Base-by-base conservation (phyloP, 2,329 filamentous ascomycete genomes). In the Scolecobasidium constrictum region DNA sequence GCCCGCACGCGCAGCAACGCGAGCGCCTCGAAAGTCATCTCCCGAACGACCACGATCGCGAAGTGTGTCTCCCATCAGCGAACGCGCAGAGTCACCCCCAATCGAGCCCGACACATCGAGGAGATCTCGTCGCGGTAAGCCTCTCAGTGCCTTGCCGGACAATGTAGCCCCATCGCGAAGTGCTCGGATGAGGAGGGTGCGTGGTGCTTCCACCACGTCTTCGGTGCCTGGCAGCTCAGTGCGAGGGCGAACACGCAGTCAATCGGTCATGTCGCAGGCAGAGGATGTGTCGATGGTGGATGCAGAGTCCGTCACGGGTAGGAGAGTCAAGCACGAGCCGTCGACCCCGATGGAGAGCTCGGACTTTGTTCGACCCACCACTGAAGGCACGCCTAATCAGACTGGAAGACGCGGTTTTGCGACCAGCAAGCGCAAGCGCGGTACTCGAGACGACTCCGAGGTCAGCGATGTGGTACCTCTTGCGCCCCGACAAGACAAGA, bases 301-400 rank as follows among this genome's bases (percentile, higher is more conserved):
- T 40, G 62, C 58, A 19, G 62, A 64, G 12, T 62, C 61, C 7
- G 52, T 56, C 31, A 54, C 55, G 22, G 58, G 58, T 19, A 57
- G 59, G 34, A 52, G 52, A 17, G 62, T 72, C 46, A 72, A 72
- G 47, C 59, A 58, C 9, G 69, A 73, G 49, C 66, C 65, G 11
- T 62, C 59, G 5, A 67, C 64, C 15, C 65, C 68, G 4, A 60
- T 62, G 19, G 64, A 66, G 16, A 35, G 21, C 12, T 17, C 17
- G 15, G 39, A 46, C 47, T 9, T 43, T 46, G 19, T 44, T 46
- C n/a, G 52, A 52, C 16, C 50, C 49, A 6, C 51, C 53, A 26
- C 49, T 48, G 3, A 52, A 49, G 17, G 44, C 45, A 60, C 54
- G 23, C 55, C 56, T 35, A 41, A 52, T 6, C 40, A 52, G 28